Evolutionary conservation across 2,329 filamentous ascomycete species (phyloP), one percentile per base, ranked within the genome.

Genomic region (Epichloe typhina): DNA sequence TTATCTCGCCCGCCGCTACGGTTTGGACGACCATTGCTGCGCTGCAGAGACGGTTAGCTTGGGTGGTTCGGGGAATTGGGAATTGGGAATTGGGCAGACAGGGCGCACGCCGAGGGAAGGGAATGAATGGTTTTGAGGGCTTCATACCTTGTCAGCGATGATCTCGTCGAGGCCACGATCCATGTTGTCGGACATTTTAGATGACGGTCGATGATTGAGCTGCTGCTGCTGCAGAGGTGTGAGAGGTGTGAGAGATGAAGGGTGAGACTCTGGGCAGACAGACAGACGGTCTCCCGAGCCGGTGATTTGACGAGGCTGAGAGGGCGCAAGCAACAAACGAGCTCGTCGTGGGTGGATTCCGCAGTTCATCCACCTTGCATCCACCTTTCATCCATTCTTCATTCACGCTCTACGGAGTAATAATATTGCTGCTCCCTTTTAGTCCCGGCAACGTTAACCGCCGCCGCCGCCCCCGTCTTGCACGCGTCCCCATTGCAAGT

Each of bases 121-220:
- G 26, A 26, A 26, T 26, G 13, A 53, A 47, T 26, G 39, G 21
- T 8, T 44, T 23, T 6, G 36, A 46, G 44, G 40, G 5, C 47
- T 42, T 55, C 63, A 48, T 62, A 72, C 70, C 61, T 65, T 70
- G 55, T 77, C 74, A 52, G 72, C 73, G 56, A 78, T 74, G 59
- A 78, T 77, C 61, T 79, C 75, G 62, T 78, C 75, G 35, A 78
- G 72, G 52, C 74, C 76, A 57, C 72, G 73, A 57, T 76, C 73
- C 72, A 78, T 74, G 54, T 69, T 72, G 54, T 65, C 63, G 50
- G 65, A 60, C 67, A 69, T 71, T 50, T 39, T 60, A 52, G 26
- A 35, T 44, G 53, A 36, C 47, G 38, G 17, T 15, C 7, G 33
- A 44, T 9, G 33, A 13, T 40, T 41, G 23, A 36, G 17, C 17